Evolutionary conservation across 768 basidiomycete species (phyloP), one percentile per base, ranked within the genome.

Genomic region (Leccinum arenicola): DNA sequence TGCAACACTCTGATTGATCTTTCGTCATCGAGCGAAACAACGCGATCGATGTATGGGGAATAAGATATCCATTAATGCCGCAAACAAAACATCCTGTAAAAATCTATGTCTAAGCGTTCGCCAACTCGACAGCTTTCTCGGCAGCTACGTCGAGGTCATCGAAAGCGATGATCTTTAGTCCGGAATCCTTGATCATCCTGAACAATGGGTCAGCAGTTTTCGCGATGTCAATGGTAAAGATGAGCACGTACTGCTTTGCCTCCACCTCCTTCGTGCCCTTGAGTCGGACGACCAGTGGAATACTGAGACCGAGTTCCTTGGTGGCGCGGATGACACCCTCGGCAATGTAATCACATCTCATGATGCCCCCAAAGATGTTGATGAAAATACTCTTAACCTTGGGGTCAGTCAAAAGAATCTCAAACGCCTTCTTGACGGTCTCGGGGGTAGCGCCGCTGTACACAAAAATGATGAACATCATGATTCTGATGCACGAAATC

Each of bases 391-490:
- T 91, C 82, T 95, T 96, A 67, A 98, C 96, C 72, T 92, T 91
- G 63, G 88, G 86, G 70, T 98, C 95, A 50, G 84, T 76, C 23
- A 96, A 80, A 23, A 99, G 82, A 66, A 99, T 91, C 76, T 98
- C 95, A 67, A 99, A 99, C 3, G 97, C 97, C 77, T 95, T 98
- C 84, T 98, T 99, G 66, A 99, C 97, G 5, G 97, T 98, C 70
- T 97, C 93, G n/a, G 97, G 95, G 14, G 96, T 98, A 35, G 97
- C 97, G 67, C 96, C 95, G 72, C 92, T 92, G 69, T 3, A 58
- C 25, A n/a, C 25, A n/a, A 55, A 21, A 27, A 45, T 21, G 36
- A 54, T 60, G 61, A 50, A 9, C 19, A 36, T 36, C n/a, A 8
- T 60, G 40, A 14, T 36, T 31, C 27, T 17, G 25, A 58, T 17